Evolutionary conservation across 495 filamentous ascomycete genomes (phyloP).

Genomic region (Clavariopsis aquatica): DNA sequence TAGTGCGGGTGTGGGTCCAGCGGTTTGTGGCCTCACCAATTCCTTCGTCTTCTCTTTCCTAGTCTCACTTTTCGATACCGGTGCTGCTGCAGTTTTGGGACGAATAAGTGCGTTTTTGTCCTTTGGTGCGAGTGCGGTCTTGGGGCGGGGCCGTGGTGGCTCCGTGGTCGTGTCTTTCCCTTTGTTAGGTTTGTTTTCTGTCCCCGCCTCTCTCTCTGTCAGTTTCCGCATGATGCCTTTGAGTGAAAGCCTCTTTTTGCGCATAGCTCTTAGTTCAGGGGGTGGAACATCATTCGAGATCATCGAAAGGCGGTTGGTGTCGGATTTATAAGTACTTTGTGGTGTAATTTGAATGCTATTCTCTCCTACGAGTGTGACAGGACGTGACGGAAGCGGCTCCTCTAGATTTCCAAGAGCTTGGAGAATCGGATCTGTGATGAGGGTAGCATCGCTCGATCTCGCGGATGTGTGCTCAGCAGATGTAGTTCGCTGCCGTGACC

Average conservation of each 20-base stretch:
- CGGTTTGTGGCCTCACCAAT: constrained; percentile 1
- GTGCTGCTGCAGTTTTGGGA: constrained; percentile 17
- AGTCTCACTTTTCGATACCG: not conserved
- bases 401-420: not conserved
- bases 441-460: constrained; percentile 26
- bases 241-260: constrained; percentile 18
- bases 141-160: constrained; percentile 8
- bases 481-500: constrained; percentile 10
- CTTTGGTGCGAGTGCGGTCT: constrained; percentile 22
- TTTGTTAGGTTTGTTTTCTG: not conserved
- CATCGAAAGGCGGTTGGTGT: constrained; percentile 9
- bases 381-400: constrained; percentile 13
- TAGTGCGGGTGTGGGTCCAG: not conserved
- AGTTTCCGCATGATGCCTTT: constrained; percentile 27
- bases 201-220: not conserved
- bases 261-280: constrained; percentile 8
- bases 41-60: not conserved
- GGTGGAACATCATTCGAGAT: constrained; percentile 24
- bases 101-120: constrained; percentile 21
- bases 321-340: not conserved
- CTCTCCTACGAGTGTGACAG: constrained; percentile 6
- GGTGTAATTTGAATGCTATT: constrained; percentile 1
- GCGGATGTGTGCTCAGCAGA: constrained; percentile 21
- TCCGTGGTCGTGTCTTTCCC: not conserved
- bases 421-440: constrained; percentile 21